phyloP scores from a whole-genome alignment of 1,284 basidiomycete species.

The Phenoliferia sp. region DNA sequence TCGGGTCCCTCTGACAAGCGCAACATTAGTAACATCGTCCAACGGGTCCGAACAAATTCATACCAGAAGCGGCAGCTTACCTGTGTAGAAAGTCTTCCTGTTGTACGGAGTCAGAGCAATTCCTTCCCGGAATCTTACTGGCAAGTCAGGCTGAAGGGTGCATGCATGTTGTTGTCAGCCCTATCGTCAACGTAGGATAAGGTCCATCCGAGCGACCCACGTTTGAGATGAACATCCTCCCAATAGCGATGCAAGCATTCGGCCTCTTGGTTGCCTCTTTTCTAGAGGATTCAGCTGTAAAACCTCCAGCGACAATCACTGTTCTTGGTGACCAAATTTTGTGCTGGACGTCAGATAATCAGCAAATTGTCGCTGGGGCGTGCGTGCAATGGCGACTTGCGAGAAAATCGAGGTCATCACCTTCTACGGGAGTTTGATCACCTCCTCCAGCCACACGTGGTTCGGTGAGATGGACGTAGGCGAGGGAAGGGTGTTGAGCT shows the following conservation, averaged over 20 bases:
- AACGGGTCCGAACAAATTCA: neutral
- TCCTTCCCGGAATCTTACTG: neutral
- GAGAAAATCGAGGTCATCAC: constrained; percentile 9
- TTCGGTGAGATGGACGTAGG: constrained; percentile 15
- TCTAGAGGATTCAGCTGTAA: constrained; percentile 35
- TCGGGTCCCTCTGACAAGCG: neutral
- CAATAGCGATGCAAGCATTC: constrained; percentile 49
- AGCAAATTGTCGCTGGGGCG: neutral
- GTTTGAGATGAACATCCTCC: constrained; percentile 50
- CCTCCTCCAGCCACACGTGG: neutral
- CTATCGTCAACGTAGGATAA: neutral
- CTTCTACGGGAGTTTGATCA: neutral
- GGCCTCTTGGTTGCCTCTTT: neutral
- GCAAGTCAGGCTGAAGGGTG: constrained; percentile 28
- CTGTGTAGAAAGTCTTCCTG: constrained; percentile 7
- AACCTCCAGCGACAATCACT: constrained; percentile 20
- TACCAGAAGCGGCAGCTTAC: too few relatives aligned
- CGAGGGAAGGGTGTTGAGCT: constrained; percentile 45
- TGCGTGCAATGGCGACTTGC: constrained; percentile 44
- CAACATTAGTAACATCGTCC: neutral
- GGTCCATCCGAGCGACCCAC: neutral
- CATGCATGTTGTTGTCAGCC: neutral
- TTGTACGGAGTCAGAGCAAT: neutral
- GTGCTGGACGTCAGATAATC: constrained; percentile 39
- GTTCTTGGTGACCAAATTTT: constrained; percentile 2